Conservation (phyloP, 148 eudicot species). For the Spergularia bocconei region DNA sequence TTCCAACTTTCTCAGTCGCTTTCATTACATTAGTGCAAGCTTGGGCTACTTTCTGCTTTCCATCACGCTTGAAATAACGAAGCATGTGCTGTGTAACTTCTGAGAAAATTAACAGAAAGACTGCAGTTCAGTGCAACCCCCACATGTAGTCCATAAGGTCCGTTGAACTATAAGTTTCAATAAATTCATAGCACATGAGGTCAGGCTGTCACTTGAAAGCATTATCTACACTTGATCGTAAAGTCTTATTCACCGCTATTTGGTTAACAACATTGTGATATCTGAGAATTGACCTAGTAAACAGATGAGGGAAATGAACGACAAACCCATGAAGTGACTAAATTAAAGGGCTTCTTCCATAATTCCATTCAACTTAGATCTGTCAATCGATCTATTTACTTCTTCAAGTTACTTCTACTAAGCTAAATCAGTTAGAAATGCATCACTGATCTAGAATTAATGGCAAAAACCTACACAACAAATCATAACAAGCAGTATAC, state of each 20-base stretch:
- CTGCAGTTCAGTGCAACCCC: not conserved
- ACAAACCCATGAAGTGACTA: not conserved
- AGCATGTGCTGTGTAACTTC: constrained; percentile 62
- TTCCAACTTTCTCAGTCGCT: constrained; percentile 21
- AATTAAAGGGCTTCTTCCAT: not conserved
- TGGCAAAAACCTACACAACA: not conserved
- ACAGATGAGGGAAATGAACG: not conserved
- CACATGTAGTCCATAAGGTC: not conserved
- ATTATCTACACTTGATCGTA: not conserved
- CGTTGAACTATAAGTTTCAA: not conserved
- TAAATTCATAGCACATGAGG: not conserved
- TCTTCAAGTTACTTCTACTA: not conserved
- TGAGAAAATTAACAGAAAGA: constrained; percentile 23
- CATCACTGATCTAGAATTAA: not conserved
- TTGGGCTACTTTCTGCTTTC: constrained; percentile 31
- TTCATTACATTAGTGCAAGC: constrained; percentile 18
- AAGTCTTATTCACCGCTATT: not conserved
- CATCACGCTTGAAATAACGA: constrained; percentile 34
- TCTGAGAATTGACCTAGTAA: not conserved
- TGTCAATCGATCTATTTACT: no score
- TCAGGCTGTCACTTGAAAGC: not conserved
- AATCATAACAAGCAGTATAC: not conserved
- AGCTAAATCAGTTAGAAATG: not conserved
- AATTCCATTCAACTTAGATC: no score
- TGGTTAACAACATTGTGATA: not conserved